Evolutionary conservation across 805 yeast genomes (phyloP).

Genomic region (Torulaspora gathmanii): DNA sequence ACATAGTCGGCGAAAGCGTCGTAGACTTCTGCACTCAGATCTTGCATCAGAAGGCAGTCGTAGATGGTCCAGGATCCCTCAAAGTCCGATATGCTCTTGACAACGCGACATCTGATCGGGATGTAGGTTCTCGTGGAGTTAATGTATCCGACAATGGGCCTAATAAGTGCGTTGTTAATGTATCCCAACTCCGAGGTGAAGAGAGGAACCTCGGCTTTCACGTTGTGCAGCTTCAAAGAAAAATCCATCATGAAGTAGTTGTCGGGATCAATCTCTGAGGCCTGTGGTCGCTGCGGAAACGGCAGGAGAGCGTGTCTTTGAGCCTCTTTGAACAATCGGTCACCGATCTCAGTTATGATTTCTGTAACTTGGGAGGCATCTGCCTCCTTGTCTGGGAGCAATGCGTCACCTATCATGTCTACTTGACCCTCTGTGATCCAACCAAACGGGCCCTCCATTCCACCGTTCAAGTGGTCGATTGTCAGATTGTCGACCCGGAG

Average conservation of each 20-base stretch:
- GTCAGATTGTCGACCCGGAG: constrained; percentile 79
- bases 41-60: constrained; percentile 87
- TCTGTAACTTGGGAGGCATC: constrained; percentile 44
- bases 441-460: constrained; percentile 91
- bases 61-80: constrained; percentile 96
- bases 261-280: constrained; percentile 30
- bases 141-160: constrained; percentile 94
- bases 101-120: constrained; percentile 77
- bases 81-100: constrained; percentile 75
- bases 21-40: constrained; percentile 81
- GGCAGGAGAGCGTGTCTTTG: constrained; percentile 33
- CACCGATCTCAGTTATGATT: constrained; percentile 45
- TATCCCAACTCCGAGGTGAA: constrained; percentile 86
- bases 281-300: constrained; percentile 29
- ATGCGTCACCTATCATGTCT: constrained; percentile 87
- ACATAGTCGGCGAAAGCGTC: constrained; percentile 87
- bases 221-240: constrained; percentile 74
- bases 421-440: constrained; percentile 94
- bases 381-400: constrained; percentile 64
- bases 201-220: constrained; percentile 83
- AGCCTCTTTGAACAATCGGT: constrained; percentile 47
- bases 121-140: constrained; percentile 86
- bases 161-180: constrained; percentile 81
- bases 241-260: constrained; percentile 73
- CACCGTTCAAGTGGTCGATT: constrained; percentile 85